Percentiles rank a stretch among this genome's conserved stretches.
phyloP scores from a whole-genome alignment of 2,329 filamentous ascomycete species.

The Huntiella bhutanensis region DNA sequence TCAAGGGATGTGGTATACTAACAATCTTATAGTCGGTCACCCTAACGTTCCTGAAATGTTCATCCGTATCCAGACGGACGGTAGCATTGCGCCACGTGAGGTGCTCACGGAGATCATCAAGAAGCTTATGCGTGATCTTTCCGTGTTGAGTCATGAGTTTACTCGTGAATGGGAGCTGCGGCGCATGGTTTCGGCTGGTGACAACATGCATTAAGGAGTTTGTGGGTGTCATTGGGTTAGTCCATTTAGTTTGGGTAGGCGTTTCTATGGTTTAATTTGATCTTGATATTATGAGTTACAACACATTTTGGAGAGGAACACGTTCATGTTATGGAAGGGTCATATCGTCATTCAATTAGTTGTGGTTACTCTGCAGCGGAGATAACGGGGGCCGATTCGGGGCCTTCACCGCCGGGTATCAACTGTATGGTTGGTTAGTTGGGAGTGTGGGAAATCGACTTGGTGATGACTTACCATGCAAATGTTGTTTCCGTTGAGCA shows the following conservation, averaged over 20 bases:
- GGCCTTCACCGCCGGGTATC: constrained; percentile 62
- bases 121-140: constrained; percentile 64
- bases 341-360: constrained; percentile 1
- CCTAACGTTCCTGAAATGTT: constrained; percentile 42
- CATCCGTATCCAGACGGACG: constrained; percentile 82
- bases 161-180: constrained; percentile 81
- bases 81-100: constrained; percentile 71
- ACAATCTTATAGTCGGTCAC: constrained; percentile 27
- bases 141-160: constrained; percentile 67
- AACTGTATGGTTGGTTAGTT: constrained; percentile 28
- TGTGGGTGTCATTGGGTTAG: background rate
- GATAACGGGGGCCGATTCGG: constrained; percentile 20
- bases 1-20: background rate
- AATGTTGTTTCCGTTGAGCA: constrained; percentile 95
- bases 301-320: background rate
- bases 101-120: constrained; percentile 65
- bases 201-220: constrained; percentile 18
- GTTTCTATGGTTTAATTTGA: background rate
- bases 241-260: background rate
- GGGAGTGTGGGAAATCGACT: constrained; percentile 10
- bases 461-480: constrained; percentile 60
- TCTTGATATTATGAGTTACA: background rate
- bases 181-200: constrained; percentile 57
- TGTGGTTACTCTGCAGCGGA: constrained; percentile 11
- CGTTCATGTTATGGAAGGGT: background rate